A percentile compares a stretch with the other conserved stretches of the same genome.
phyloP scores from a whole-genome alignment of 1,284 basidiomycete species.

The Inonotus hispidus region DNA sequence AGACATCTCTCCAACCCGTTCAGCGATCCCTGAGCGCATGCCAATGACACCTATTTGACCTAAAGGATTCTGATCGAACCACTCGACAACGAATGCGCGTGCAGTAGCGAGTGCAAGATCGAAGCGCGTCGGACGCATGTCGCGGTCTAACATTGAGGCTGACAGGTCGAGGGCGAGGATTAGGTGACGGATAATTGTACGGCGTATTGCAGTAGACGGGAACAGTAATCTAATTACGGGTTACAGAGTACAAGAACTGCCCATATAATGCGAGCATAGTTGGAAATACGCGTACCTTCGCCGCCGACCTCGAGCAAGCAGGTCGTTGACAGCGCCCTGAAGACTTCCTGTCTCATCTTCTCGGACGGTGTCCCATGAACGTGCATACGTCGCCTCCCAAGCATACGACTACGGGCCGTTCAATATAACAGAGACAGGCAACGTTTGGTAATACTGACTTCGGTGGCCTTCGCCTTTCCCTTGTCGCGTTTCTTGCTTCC shows the following conservation, averaged over 20 bases:
- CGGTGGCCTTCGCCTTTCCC: constrained; percentile 47
- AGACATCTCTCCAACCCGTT: constrained; percentile 84
- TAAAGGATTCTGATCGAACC: constrained; percentile 99
- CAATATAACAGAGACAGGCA: too few relatives aligned
- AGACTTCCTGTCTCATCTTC: constrained; percentile 94
- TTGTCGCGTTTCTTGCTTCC: constrained; percentile 42
- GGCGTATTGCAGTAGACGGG: constrained; percentile 82
- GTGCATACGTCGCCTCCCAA: constrained; percentile 94
- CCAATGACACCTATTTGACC: constrained; percentile 96
- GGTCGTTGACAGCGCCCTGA: constrained; percentile 83
- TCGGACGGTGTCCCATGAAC: constrained; percentile 95
- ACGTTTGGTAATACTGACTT: constrained; percentile 33
- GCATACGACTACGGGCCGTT: constrained; percentile 72
- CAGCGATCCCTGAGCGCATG: constrained; percentile 84
- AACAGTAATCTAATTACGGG: constrained; percentile 53
- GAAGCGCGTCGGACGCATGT: constrained; percentile 91
- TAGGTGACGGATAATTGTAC: constrained; percentile 95
- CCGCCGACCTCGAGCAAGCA: constrained; percentile 81
- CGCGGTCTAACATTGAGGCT: constrained; percentile 88
- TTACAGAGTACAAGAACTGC: background rate
- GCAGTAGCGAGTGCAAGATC: constrained; percentile 87
- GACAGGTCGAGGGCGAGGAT: constrained; percentile 90
- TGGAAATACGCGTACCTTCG: constrained; percentile 52
- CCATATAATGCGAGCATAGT: background rate
- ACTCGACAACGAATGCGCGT: constrained; percentile 88